These are phyloP conservation scores for Lophiostoma macrostomum DNA, from an alignment of 495 filamentous ascomycete species.

Conservation along the genomic window DNA sequence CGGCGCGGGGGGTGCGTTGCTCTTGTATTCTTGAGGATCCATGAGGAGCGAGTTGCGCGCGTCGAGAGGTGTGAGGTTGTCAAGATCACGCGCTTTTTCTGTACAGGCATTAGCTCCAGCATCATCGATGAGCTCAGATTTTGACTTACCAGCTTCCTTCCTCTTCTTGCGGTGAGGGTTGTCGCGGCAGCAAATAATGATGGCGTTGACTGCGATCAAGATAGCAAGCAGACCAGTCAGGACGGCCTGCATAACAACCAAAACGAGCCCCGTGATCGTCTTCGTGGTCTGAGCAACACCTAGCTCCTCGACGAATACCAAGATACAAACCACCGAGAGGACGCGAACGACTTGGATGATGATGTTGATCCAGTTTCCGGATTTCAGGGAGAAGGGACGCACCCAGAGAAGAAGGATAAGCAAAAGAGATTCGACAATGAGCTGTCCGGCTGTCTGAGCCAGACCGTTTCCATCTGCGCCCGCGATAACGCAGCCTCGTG, in stretches of 20 bases:
- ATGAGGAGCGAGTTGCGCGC: slow-evolving; percentile 88
- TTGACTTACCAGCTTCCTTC: slow-evolving; percentile 75
- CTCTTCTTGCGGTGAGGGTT: slow-evolving; percentile 84
- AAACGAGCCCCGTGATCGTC: slow-evolving; percentile 82
- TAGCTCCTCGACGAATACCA: slow-evolving; percentile 92
- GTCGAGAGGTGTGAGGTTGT: slow-evolving; percentile 84
- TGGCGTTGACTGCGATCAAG: slow-evolving; percentile 83
- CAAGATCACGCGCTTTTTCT: slow-evolving; percentile 83
- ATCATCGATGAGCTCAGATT: neutral
- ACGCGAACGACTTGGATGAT: slow-evolving; percentile 93
- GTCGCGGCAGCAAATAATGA: slow-evolving; percentile 74
- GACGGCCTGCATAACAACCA: slow-evolving; percentile 84
- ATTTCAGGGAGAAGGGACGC: slow-evolving; percentile 79
- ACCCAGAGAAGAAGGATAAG: slow-evolving; percentile 73
- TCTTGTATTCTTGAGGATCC: slow-evolving; percentile 40
- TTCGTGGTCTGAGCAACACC: slow-evolving; percentile 92
- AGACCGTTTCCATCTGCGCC: slow-evolving; percentile 84
- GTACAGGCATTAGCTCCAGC: slow-evolving; percentile 16
- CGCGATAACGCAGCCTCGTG: slow-evolving; percentile 82
- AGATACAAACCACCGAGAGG: slow-evolving; percentile 80
- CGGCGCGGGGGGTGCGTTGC: slow-evolving; percentile 26
- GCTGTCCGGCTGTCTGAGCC: slow-evolving; percentile 70
- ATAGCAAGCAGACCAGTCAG: slow-evolving; percentile 83
- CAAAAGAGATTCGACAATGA: slow-evolving; percentile 74
- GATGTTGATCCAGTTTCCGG: slow-evolving; percentile 90